phyloP scores from a whole-genome alignment of 108 stramenopile species.

The Skeletonema marinoi region DNA sequence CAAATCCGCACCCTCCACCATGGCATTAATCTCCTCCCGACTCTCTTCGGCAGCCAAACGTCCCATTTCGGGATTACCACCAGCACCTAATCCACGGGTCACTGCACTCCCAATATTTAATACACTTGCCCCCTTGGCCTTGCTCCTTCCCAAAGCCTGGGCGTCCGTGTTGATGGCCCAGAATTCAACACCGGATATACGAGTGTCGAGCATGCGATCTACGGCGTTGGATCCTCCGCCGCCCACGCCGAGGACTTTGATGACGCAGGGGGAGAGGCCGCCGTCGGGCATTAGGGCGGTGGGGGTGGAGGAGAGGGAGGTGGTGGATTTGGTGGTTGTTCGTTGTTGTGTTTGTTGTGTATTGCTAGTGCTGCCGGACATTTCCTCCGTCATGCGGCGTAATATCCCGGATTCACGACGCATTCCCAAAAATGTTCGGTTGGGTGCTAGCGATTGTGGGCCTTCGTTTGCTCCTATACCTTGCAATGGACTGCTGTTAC shows the following conservation, averaged over 20 bases:
- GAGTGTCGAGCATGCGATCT: constrained; percentile 88
- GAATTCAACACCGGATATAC: constrained; percentile 86
- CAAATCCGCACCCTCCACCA: constrained; percentile 84
- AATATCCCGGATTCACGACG: constrained; percentile 41
- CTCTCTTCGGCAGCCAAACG: constrained; percentile 84
- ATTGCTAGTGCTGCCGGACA: background rate
- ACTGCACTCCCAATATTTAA: constrained; percentile 85
- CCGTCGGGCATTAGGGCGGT: constrained; percentile 67
- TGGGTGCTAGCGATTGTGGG: constrained; percentile 13
- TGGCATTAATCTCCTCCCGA: constrained; percentile 66
- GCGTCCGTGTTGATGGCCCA: constrained; percentile 93
- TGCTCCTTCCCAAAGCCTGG: constrained; percentile 75
- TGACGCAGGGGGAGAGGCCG: constrained; percentile 69
- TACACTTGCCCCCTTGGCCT: constrained; percentile 61
- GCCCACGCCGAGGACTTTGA: constrained; percentile 83
- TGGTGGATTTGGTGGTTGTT: background rate
- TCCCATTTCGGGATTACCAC: constrained; percentile 88
- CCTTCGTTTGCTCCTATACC: background rate
- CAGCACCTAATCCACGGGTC: constrained; percentile 90
- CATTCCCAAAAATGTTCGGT: constrained; percentile 40
- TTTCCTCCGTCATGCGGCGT: constrained; percentile 18
- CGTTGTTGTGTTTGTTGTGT: background rate
- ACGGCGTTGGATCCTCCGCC: constrained; percentile 74
- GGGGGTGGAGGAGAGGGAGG: background rate
- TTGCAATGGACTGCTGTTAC: background rate